Conservation (phyloP, 1,284 basidiomycete species). For the Earliella scabrosa region DNA sequence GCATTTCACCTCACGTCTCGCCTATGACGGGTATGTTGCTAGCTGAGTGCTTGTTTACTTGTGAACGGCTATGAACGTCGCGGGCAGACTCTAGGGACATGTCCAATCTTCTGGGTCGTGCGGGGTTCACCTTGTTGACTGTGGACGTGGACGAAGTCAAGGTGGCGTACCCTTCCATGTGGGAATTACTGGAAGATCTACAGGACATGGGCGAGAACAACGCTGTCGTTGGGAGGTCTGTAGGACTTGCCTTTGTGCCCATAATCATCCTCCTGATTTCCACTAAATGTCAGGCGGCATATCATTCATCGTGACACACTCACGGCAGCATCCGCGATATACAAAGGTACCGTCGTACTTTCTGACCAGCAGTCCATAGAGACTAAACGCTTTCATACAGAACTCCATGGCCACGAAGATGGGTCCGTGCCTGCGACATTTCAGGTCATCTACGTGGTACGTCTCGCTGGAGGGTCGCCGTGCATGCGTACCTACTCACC, state of each 20-base stretch:
- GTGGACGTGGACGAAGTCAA: conserved; percentile 96
- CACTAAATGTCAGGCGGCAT: conserved; percentile 52
- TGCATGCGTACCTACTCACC: background rate
- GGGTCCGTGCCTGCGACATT: conserved; percentile 94
- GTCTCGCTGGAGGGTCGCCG: conserved; percentile 25
- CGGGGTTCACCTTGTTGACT: conserved; percentile 93
- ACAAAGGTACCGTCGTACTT: conserved; percentile 64
- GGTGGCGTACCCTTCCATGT: conserved; percentile 93
- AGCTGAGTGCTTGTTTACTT: background rate
- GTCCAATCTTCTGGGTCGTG: conserved; percentile 89
- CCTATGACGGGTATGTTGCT: conserved; percentile 87
- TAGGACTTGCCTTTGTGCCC: background rate
- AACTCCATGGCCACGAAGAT: conserved; percentile 84
- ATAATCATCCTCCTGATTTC: background rate
- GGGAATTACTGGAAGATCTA: conserved; percentile 94
- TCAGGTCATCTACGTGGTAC: conserved; percentile 92
- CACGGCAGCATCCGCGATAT: conserved; percentile 90
- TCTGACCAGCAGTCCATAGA: conserved; percentile 1
- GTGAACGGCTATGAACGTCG: background rate
- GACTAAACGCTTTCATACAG: conserved; percentile 43
- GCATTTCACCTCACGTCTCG: conserved; percentile 92
- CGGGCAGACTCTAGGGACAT: conserved; percentile 83
- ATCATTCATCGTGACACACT: conserved; percentile 87
- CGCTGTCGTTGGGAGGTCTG: conserved; percentile 82
- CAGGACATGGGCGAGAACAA: conserved; percentile 97